Evolutionary conservation across 2,329 filamentous ascomycete species (phyloP), one percentile per base, ranked within the genome.

Genomic region (Nemania sp.): DNA sequence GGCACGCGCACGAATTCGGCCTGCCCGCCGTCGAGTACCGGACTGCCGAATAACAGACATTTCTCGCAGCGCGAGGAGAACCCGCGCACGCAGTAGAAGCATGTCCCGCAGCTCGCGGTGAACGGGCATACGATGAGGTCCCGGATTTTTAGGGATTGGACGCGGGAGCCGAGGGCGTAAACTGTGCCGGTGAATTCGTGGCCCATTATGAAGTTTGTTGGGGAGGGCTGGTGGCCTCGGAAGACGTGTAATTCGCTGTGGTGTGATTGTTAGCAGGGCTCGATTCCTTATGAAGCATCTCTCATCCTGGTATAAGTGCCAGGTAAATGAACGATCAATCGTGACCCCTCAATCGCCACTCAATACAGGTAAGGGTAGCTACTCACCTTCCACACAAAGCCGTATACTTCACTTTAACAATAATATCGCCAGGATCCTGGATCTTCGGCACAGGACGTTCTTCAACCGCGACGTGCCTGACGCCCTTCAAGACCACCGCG

Each of bases 101-200:
- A 60, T 24, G n/a, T 48, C n/a, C 57, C 50, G n/a, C 57, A 57
- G 43, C 48, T 60, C 15, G 52, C 42, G 8, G 57, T 60, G 44
- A 60, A 60, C 2, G 57, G 57, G 14, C 43, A 52, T 12, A 60
- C 57, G 31, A 60, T 41, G 15, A 43, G 2, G 43, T 60, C 57
- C 11, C 54, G 51, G 6, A 34, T 43, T 24, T 49, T 26, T 40
- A 60, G 26, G 0, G 57, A 42, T 17, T 14, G 23, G 3, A 60
- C 54, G 17, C 17, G 12, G 6, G 54, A 37, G 15, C 57, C 57
- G n/a, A 52, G 22, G 15, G 52, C 14, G 6, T 49, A 22, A 0
- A 60, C 54, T 8, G 40, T 49, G 1, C 57, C 57, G 14, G 54
- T 57, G 57, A 60, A 60, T 34, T 60, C 57, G 17, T 60, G 57